Percentiles rank a stretch among this genome's conserved stretches.
Conservation (phyloP, 331 rosid genomes). For the Quercus tomentella region DNA sequence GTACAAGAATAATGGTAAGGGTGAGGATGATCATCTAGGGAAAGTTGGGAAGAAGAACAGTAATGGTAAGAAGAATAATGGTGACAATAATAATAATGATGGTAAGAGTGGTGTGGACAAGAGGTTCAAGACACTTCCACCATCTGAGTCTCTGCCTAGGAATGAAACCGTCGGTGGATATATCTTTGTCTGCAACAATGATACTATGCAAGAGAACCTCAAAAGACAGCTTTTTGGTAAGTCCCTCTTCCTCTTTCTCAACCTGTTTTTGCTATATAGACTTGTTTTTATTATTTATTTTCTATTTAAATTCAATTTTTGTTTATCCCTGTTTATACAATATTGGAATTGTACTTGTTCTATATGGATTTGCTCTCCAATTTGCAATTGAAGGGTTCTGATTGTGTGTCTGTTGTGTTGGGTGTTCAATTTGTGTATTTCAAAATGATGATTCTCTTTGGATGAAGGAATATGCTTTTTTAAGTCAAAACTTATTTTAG, state of each 20-base stretch:
- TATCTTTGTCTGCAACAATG: conserved; percentile 88
- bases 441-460: not conserved
- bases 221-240: conserved; percentile 76
- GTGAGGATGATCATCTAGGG: conserved; percentile 21
- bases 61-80: conserved; percentile 33
- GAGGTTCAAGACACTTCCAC: conserved; percentile 72
- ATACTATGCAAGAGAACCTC: conserved; percentile 89
- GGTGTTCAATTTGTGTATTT: not conserved
- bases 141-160: conserved; percentile 68
- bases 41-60: conserved; percentile 56
- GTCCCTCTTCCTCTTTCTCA: not conserved
- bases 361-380: no score
- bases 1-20: conserved; percentile 32
- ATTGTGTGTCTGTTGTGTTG: no score
- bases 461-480: not conserved
- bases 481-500: not conserved
- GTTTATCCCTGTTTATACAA: not conserved
- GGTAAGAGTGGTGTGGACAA: conserved; percentile 45
- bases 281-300: not conserved
- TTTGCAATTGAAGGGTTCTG: not conserved
- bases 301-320: not conserved
- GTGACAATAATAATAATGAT: conserved; percentile 40
- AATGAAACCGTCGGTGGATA: conserved; percentile 82
- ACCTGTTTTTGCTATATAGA: not conserved
- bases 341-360: not conserved